These are phyloP conservation scores for Claviceps fusiformis DNA, from an alignment of 2,329 filamentous ascomycete genomes.

Conservation along the genomic window DNA sequence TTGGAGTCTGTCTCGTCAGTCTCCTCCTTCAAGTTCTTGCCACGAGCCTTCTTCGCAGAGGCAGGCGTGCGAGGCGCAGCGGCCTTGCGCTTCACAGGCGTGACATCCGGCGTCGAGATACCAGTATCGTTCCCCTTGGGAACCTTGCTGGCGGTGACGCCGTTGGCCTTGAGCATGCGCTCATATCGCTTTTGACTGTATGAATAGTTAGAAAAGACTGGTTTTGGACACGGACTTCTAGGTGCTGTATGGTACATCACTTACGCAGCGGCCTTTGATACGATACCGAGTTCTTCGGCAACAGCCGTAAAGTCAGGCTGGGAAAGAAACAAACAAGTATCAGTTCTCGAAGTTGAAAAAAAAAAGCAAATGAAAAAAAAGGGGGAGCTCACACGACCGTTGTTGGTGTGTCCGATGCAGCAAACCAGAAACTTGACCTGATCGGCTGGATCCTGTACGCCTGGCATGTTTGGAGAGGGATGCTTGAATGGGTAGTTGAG, in stretches of 20 bases:
- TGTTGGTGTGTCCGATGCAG: conserved; percentile 48
- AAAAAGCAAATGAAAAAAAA: background rate
- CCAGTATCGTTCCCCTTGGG: conserved; percentile 5
- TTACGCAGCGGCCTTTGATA: conserved; percentile 57
- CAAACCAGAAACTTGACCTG: conserved; percentile 53
- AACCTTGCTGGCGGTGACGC: conserved; percentile 21
- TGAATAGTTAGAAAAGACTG: background rate
- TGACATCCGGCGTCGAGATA: conserved; percentile 4
- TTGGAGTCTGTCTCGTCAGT: conserved; percentile 12
- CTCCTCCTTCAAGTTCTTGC: conserved; percentile 14
- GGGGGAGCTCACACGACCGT: conserved; percentile 38
- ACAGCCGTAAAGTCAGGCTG: conserved; percentile 54
- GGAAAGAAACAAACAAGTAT: background rate
- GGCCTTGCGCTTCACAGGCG: conserved; percentile 19
- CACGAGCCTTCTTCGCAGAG: conserved; percentile 15
- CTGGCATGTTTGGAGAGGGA: conserved; percentile 6
- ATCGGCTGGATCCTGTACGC: conserved; percentile 29
- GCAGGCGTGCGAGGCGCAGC: conserved; percentile 11
- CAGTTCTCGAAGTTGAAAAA: background rate
- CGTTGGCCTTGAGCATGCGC: conserved; percentile 47
- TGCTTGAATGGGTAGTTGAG: background rate
- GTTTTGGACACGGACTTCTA: background rate
- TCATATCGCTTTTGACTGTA: conserved; percentile 54
- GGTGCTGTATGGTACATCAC: conserved; percentile 19
- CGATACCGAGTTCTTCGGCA: conserved; percentile 48